phyloP scores from a whole-genome alignment of 2,329 filamentous ascomycete genomes.

The Colletotrichum brevisporum region DNA sequence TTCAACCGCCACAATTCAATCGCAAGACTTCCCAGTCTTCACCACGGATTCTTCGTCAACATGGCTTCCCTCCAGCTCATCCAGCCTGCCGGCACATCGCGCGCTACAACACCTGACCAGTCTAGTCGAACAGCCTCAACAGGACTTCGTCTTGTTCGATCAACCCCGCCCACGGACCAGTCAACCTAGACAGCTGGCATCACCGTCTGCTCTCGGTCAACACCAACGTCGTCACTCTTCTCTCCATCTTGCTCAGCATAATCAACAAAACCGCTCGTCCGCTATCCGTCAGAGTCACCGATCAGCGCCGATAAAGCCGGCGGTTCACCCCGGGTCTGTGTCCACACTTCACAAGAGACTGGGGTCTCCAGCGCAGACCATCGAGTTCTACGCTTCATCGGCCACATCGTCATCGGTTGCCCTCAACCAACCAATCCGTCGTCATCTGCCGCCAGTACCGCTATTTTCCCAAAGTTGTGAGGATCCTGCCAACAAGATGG shows the following conservation, averaged over 20 bases:
- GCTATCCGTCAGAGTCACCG: conserved; percentile 65
- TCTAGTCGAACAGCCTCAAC: conserved; percentile 56
- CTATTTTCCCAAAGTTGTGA: conserved; percentile 75
- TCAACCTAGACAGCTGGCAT: conserved; percentile 59
- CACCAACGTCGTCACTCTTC: conserved; percentile 62
- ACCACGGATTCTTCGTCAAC: conserved; percentile 85
- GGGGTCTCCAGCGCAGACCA: conserved; percentile 57
- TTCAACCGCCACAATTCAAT: conserved; percentile 71
- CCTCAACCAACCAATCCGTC: conserved; percentile 67
- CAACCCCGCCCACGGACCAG: conserved; percentile 59
- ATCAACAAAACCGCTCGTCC: conserved; percentile 55
- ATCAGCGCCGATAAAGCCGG: conserved; percentile 71
- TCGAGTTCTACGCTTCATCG: conserved; percentile 78
- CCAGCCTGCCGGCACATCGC: conserved; percentile 74
- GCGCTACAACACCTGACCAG: conserved; percentile 69
- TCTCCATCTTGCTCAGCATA: conserved; percentile 59
- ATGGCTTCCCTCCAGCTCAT: conserved; percentile 83
- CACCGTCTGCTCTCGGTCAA: conserved; percentile 50
- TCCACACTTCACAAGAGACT: conserved; percentile 71
- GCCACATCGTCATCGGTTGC: conserved; percentile 72
- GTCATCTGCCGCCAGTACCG: conserved; percentile 76
- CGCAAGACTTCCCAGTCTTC: conserved; percentile 80
- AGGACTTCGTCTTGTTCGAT: conserved; percentile 87
- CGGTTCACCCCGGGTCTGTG: conserved; percentile 67
- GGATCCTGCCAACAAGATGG: conserved; percentile 64